These are phyloP conservation scores for Penicillium alfredii DNA, from an alignment of 495 filamentous ascomycete genomes.

Conservation along the genomic window DNA sequence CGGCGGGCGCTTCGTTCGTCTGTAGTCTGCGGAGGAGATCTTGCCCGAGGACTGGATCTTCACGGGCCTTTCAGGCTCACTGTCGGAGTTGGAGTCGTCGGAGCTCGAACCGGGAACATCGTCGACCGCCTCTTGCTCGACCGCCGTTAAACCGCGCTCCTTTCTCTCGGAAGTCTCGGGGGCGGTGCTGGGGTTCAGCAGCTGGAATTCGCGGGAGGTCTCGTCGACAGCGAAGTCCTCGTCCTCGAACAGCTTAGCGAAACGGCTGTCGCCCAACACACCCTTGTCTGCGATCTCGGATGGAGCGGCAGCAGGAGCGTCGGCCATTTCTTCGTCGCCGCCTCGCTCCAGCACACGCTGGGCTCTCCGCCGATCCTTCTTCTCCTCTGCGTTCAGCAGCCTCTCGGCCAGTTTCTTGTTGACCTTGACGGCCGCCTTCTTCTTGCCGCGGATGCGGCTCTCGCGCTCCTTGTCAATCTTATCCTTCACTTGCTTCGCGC, in stretches of 20 bases:
- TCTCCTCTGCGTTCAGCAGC: constrained; percentile 72
- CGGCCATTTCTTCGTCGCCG: constrained; percentile 46
- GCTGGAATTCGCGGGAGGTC: constrained; percentile 74
- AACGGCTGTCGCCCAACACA: constrained; percentile 76
- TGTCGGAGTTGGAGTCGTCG: constrained; percentile 40
- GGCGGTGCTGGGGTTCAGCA: constrained; percentile 78
- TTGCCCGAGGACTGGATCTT: constrained; percentile 43
- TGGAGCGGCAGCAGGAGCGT: constrained; percentile 21
- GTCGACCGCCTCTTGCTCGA: constrained; percentile 57
- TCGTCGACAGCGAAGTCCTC: constrained; percentile 91
- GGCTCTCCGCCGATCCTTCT: constrained; percentile 62
- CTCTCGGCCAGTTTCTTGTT: constrained; percentile 82
- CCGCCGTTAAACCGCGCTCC: constrained; percentile 58
- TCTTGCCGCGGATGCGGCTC: constrained; percentile 83
- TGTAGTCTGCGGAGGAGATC: constrained; percentile 52
- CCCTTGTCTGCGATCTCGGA: constrained; percentile 37
- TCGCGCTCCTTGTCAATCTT: constrained; percentile 93
- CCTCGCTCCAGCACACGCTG: constrained; percentile 51
- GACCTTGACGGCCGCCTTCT: constrained; percentile 86
- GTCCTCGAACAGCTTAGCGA: constrained; percentile 84
- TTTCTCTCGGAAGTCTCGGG: constrained; percentile 27
- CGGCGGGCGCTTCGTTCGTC: constrained; percentile 45
- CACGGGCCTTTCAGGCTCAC: constrained; percentile 23
- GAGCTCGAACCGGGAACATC: constrained; percentile 41
- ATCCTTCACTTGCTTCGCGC: constrained; percentile 78